These are phyloP conservation scores for Quambalaria eucalypti DNA, from an alignment of 1,284 basidiomycete species.

Conservation along the genomic window DNA sequence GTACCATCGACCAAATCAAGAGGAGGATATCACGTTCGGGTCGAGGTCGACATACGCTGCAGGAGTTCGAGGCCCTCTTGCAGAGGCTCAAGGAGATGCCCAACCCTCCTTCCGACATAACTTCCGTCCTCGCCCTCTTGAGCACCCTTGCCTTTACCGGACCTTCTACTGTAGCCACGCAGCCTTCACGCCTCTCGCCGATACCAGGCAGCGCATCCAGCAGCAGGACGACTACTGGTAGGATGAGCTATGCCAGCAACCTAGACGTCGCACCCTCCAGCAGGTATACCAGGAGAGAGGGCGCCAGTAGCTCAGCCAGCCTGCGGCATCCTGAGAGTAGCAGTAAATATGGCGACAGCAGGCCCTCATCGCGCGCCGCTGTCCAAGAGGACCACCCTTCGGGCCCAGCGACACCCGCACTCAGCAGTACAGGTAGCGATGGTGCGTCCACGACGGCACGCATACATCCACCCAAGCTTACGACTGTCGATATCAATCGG, in stretches of 20 bases:
- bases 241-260: not conserved
- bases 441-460: not conserved
- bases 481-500: not conserved
- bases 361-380: not conserved
- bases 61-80: not conserved
- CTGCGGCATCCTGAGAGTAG: not conserved
- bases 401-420: not conserved
- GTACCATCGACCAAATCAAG: no score
- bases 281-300: not conserved
- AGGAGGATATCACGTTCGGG: no score
- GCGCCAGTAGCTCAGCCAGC: not conserved
- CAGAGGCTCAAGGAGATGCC: not conserved
- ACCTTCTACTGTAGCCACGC: constrained; percentile 8
- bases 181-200: constrained; percentile 7
- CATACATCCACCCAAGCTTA: not conserved
- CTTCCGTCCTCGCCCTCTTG: constrained; percentile 17
- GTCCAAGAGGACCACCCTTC: not conserved
- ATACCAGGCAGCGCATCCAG: constrained; percentile 10
- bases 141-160: constrained; percentile 17
- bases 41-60: no score
- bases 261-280: constrained; percentile 14
- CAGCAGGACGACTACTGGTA: constrained; percentile 11
- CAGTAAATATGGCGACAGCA: not conserved
- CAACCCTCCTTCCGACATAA: not conserved
- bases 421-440: not conserved